phyloP scores from a whole-genome alignment of 306 rosid genomes.

The Chamaecrista fasciculata region DNA sequence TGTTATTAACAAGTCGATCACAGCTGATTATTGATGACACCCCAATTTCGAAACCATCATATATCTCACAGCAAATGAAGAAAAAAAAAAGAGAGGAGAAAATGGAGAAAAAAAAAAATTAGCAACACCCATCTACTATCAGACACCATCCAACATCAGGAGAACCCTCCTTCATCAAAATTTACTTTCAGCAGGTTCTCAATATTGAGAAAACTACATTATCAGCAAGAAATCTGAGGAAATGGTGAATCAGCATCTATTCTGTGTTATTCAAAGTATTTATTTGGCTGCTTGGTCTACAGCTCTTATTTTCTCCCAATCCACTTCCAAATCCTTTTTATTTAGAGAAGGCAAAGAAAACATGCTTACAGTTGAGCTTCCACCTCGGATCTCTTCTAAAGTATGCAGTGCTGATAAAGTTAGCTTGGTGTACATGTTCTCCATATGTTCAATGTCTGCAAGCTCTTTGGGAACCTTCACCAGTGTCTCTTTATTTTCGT shows the following conservation, averaged over 20 bases:
- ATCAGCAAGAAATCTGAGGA: background rate
- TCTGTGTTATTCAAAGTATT: background rate
- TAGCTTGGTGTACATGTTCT: slow-evolving; percentile 59
- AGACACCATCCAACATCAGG: background rate
- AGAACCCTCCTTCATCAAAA: background rate
- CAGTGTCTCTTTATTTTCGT: slow-evolving; percentile 31
- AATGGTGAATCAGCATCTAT: background rate
- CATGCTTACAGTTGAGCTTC: slow-evolving; percentile 70
- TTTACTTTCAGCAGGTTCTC: slow-evolving; percentile 21
- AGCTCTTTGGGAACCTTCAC: slow-evolving; percentile 58
- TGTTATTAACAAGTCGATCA: background rate
- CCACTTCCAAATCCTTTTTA: slow-evolving; percentile 39
- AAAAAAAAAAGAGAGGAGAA: background rate
- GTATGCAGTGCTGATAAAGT: slow-evolving; percentile 62
- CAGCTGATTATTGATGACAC: background rate
- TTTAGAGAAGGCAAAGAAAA: slow-evolving; percentile 73
- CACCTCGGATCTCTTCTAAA: slow-evolving; percentile 66
- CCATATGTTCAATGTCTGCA: slow-evolving; percentile 65
- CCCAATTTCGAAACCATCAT: slow-evolving; percentile 12
- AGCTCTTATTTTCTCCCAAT: slow-evolving; percentile 29
- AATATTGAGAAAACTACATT: background rate
- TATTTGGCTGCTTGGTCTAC: slow-evolving; percentile 40
- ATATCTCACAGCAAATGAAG: background rate
- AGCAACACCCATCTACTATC: slow-evolving; percentile 20
- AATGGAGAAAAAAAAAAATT: background rate